A percentile compares a stretch with the other conserved stretches of the same genome.
Conservation (phyloP, 768 basidiomycete genomes). For the Mrakia frigida region DNA sequence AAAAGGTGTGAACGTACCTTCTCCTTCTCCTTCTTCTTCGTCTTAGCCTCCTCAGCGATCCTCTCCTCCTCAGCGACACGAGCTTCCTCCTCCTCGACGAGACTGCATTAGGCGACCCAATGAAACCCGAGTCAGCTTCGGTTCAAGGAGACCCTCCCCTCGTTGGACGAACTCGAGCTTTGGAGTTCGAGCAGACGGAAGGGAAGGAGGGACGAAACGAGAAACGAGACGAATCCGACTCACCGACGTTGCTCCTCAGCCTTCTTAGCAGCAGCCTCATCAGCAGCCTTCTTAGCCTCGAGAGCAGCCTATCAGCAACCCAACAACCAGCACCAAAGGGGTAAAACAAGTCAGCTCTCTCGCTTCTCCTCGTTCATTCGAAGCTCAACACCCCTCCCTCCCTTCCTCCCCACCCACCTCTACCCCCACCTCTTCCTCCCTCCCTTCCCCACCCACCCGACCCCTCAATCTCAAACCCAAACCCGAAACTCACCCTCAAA, state of each 20-base stretch:
- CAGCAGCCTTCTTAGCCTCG: conserved; percentile 82
- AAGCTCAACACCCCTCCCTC: neutral
- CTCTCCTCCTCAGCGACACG: conserved; percentile 68
- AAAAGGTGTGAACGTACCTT: conserved; percentile 47
- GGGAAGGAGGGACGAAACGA: too few relatives aligned
- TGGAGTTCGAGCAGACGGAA: too few relatives aligned
- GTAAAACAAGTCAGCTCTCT: neutral
- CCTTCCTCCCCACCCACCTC: neutral
- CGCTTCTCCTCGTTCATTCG: neutral
- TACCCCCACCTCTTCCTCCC: too few relatives aligned
- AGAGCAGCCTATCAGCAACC: conserved; percentile 70
- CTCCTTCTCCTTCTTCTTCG: conserved; percentile 58
- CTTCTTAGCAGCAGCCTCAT: conserved; percentile 68
- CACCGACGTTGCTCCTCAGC: conserved; percentile 66
- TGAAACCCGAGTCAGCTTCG: too few relatives aligned
- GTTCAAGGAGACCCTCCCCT: too few relatives aligned
- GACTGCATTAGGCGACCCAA: conserved; percentile 38
- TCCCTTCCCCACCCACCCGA: too few relatives aligned
- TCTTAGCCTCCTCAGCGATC: conserved; percentile 75
- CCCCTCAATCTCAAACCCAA: neutral
- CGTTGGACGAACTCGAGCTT: too few relatives aligned
- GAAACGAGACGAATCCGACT: neutral
- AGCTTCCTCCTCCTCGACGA: conserved; percentile 86
- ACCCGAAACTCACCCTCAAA: neutral
- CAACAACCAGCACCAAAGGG: conserved; percentile 3